Evolutionary conservation across 179 eudicot species (phyloP), one percentile per base, ranked within the genome.

Genomic region (Sideroxylon spinosum): DNA sequence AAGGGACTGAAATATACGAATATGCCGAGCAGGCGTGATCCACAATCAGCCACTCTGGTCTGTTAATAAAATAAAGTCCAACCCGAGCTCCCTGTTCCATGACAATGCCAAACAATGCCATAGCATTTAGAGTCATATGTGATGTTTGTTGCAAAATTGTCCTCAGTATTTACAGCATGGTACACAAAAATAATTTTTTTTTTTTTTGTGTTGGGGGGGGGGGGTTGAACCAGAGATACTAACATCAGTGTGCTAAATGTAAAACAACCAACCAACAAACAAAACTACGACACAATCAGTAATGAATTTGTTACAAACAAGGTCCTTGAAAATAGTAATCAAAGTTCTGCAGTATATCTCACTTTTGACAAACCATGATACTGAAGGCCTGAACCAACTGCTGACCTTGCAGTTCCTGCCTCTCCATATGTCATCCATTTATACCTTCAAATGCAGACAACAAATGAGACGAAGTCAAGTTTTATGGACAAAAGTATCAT

Each of bases 341-440:
- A 17, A 37, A 52, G 52, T 44, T 68, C 37, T 32, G 64, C 50
- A 56, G 25, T 55, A 60, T 32, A 65, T 85, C 96, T 82, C 84
- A 95, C 99, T 73, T 86, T 85, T 76, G 88, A 79, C 80, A 95
- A 59, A 26, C 99, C 99, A 84, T 85, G 80, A 80, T 82, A 79
- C 74, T 79, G 86, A 79, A 95, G 97, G 78, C 94, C 97, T 26
- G 99, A 95, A 80, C 99, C 99, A 73, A 95, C 63, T 57, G 97
- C 96, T 48, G 90, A 81, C 53, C 98, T 90, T 78, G 98, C 96
- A 82, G 91, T 84, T 76, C 91, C 93, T 52, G 86, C 91, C 83
- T 95, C 99, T 82, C 97, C 98, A 87, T 92, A 95, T 46, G 99
- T 95, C 91, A 90, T 84, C 99, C 99, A 95, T 87, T 95, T 95